Evolutionary conservation across 2,329 filamentous ascomycete species (phyloP).

Genomic region (Neoscytalidium dimidiatum): DNA sequence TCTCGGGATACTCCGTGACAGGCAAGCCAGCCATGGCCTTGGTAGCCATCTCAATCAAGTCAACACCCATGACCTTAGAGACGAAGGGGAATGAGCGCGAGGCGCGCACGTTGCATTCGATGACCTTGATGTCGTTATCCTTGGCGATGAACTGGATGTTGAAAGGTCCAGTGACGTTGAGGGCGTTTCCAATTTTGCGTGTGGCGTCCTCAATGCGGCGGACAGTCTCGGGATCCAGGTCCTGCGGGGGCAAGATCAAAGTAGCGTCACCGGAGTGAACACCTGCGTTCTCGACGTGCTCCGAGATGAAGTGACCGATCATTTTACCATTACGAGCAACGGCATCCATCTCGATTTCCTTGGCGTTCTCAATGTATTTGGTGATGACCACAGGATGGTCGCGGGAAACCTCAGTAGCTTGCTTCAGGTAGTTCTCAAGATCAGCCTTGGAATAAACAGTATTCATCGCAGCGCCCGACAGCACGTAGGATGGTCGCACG

Average conservation of each 20-base stretch:
- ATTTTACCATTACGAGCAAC: conserved; percentile 88
- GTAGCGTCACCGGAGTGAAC: conserved; percentile 98
- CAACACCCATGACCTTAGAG: conserved; percentile 96
- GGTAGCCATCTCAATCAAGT: conserved; percentile 97
- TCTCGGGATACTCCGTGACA: conserved; percentile 77
- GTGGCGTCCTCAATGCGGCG: conserved; percentile 91
- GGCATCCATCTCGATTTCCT: conserved; percentile 99
- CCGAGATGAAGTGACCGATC: conserved; percentile 94
- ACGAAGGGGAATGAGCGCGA: conserved; percentile 98
- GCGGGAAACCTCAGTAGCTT: conserved; percentile 89
- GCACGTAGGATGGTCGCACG: conserved; percentile 92
- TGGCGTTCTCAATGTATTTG: conserved; percentile 98
- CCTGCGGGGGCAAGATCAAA: conserved; percentile 90
- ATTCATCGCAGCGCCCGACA: conserved; percentile 98
- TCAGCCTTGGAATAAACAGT: conserved; percentile 97
- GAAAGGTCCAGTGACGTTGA: conserved; percentile 95
- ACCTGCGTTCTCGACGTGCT: conserved; percentile 98
- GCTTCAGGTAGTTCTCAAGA: conserved; percentile 81
- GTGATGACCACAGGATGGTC: conserved; percentile 98
- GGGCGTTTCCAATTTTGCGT: conserved; percentile 86
- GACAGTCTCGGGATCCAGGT: conserved; percentile 86
- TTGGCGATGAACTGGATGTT: conserved; percentile 99
- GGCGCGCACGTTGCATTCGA: conserved; percentile 96
- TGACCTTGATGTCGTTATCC: conserved; percentile 99
- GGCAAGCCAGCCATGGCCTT: conserved; percentile 91